These are phyloP conservation scores for Pseudogymnoascus sp. DNA, from an alignment of 2,329 filamentous ascomycete genomes.

Conservation along the genomic window DNA sequence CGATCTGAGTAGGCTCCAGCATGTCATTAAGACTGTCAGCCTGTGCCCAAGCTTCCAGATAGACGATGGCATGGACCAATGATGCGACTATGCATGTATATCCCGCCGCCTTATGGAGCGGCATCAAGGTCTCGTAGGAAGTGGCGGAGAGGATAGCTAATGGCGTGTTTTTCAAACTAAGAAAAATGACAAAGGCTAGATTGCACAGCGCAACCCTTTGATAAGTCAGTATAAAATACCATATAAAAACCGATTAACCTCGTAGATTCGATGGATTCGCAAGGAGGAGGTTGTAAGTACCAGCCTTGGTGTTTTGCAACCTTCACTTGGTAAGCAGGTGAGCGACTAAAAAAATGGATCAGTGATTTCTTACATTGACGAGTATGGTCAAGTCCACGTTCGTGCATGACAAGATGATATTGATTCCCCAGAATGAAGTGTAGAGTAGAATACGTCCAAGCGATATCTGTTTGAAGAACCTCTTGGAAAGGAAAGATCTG, in stretches of 20 bases:
- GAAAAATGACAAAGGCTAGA: constrained; percentile 44
- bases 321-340: neutral
- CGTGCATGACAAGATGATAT: constrained; percentile 31
- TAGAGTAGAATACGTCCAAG: constrained; percentile 34
- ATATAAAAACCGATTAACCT: constrained; percentile 13
- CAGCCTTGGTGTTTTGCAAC: constrained; percentile 16
- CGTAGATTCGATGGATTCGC: constrained; percentile 9
- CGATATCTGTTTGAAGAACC: constrained; percentile 33
- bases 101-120: constrained; percentile 48
- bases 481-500: constrained; percentile 25
- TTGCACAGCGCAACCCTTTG: constrained; percentile 43
- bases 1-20: constrained; percentile 35
- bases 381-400: constrained; percentile 18
- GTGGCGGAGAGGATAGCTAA: constrained; percentile 45
- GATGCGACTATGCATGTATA: constrained; percentile 41
- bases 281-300: constrained; percentile 19
- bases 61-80: constrained; percentile 40
- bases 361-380: constrained; percentile 16
- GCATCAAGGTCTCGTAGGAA: constrained; percentile 53
- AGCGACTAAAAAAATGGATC: neutral
- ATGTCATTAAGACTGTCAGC: constrained; percentile 28
- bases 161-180: constrained; percentile 53
- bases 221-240: neutral
- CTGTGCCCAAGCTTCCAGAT: constrained; percentile 31
- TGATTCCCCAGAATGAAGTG: constrained; percentile 29